These are phyloP conservation scores for Hypoxylon cercidicola DNA, from an alignment of 495 filamentous ascomycete genomes.

Conservation along the genomic window DNA sequence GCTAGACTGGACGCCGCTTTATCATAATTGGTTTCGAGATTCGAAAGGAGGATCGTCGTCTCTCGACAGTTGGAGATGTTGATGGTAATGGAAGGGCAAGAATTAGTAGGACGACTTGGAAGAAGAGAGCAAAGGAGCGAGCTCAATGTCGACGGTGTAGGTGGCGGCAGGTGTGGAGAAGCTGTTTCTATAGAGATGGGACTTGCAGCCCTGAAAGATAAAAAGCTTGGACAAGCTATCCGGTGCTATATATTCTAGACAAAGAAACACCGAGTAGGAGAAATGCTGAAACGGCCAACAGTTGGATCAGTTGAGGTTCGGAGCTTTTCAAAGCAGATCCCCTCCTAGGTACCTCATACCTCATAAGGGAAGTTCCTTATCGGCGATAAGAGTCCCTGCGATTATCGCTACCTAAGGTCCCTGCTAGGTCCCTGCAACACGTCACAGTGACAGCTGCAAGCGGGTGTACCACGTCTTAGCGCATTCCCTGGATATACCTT, in stretches of 20 bases:
- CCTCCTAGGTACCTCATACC: slow-evolving; percentile 12
- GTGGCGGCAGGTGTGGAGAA: slow-evolving; percentile 29
- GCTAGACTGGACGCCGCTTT: slow-evolving; percentile 22
- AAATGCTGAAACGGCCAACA: too few species aligned
- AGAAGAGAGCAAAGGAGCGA: slow-evolving; percentile 1
- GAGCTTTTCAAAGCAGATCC: neutral
- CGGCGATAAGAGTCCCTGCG: slow-evolving; percentile 32
- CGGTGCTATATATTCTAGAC: slow-evolving; percentile 19
- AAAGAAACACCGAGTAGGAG: slow-evolving; percentile 8
- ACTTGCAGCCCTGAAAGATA: too few species aligned
- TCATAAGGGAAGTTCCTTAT: slow-evolving; percentile 28
- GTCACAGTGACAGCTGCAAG: neutral
- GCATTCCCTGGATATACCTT: too few species aligned
- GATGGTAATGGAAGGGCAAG: neutral
- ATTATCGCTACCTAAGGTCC: neutral
- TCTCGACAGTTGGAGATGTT: slow-evolving; percentile 1
- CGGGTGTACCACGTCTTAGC: too few species aligned
- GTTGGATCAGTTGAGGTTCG: neutral
- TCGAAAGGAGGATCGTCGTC: slow-evolving; percentile 17
- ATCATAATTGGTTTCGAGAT: slow-evolving; percentile 25
- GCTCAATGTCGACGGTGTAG: slow-evolving; percentile 1
- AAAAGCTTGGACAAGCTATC: too few species aligned
- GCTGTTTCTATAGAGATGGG: too few species aligned
- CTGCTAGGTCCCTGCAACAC: neutral
- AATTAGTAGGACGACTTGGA: neutral